phyloP scores from a whole-genome alignment of 306 rosid species.

The Comarum palustre region DNA sequence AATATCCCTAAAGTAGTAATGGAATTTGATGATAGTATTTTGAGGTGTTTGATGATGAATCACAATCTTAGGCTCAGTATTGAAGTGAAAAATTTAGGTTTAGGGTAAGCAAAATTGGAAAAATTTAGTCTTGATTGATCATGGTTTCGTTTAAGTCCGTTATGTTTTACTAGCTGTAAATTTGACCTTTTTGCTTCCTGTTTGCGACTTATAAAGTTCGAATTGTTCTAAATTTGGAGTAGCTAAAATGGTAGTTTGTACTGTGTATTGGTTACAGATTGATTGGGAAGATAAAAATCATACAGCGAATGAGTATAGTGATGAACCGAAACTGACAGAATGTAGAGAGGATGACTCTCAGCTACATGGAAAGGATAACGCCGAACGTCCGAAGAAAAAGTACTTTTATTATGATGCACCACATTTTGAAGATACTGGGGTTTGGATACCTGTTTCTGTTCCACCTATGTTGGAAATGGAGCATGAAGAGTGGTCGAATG shows the following conservation, averaged over 20 bases:
- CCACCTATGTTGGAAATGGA: constrained; percentile 89
- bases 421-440: constrained; percentile 76
- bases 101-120: constrained; percentile 1
- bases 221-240: neutral
- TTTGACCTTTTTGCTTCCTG: neutral
- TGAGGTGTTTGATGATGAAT: neutral
- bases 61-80: neutral
- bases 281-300: constrained; percentile 30
- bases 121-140: neutral
- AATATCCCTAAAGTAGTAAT: neutral
- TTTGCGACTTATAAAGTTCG: neutral
- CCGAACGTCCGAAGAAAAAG: constrained; percentile 39
- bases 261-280: constrained; percentile 35
- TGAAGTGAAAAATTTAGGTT: neutral
- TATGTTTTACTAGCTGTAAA: neutral
- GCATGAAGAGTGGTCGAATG: constrained; percentile 64
- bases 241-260: neutral
- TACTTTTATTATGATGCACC: constrained; percentile 79
- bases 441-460: constrained; percentile 96
- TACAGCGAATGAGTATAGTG: constrained; percentile 20
- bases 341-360: constrained; percentile 37
- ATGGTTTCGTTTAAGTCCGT: neutral
- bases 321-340: constrained; percentile 21
- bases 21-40: neutral
- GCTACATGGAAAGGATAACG: constrained; percentile 27